A percentile compares a stretch with the other conserved stretches of the same genome.
These are phyloP conservation scores for Stagonosporopsis vannaccii DNA, from an alignment of 2,329 filamentous ascomycete genomes.

Conservation along the genomic window DNA sequence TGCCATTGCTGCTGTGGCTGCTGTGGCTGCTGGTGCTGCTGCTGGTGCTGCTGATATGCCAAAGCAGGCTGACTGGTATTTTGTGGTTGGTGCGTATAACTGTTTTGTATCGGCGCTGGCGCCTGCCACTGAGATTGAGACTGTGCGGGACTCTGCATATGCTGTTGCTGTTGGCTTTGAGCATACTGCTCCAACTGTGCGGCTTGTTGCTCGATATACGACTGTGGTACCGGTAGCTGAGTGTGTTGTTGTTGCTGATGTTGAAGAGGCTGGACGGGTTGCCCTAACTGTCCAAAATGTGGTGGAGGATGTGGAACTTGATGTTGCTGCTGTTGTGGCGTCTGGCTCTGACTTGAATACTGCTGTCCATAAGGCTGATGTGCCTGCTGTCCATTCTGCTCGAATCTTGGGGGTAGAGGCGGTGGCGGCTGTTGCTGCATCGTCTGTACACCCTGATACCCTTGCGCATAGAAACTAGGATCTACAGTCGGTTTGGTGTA, in stretches of 20 bases:
- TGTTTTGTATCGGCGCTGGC: constrained; percentile 22
- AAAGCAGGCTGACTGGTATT: constrained; percentile 15
- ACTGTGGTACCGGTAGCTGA: constrained; percentile 18
- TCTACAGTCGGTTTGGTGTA: constrained; percentile 42
- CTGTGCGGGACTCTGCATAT: constrained; percentile 17
- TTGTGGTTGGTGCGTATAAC: constrained; percentile 23
- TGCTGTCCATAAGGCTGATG: constrained; percentile 28
- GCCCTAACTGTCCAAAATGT: constrained; percentile 26
- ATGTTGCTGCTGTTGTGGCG: neutral
- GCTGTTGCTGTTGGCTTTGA: constrained; percentile 16
- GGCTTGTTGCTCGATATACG: constrained; percentile 27
- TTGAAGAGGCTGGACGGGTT: constrained; percentile 26
- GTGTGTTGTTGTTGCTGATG: constrained; percentile 19
- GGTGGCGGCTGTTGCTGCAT: constrained; percentile 22
- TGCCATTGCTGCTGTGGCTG: constrained; percentile 22
- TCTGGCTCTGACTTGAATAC: constrained; percentile 2
- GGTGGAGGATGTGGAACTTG: constrained; percentile 20
- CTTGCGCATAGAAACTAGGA: constrained; percentile 35
- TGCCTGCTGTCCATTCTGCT: constrained; percentile 19
- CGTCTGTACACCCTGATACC: constrained; percentile 32
- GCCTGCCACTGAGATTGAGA: constrained; percentile 33
- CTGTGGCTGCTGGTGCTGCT: constrained; percentile 5
- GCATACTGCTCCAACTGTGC: constrained; percentile 15
- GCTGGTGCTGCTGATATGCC: constrained; percentile 21
- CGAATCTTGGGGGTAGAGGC: constrained; percentile 23